Conservation (phyloP, 371 early-diverging fungal genomes). For the Mortierella sp. region DNA sequence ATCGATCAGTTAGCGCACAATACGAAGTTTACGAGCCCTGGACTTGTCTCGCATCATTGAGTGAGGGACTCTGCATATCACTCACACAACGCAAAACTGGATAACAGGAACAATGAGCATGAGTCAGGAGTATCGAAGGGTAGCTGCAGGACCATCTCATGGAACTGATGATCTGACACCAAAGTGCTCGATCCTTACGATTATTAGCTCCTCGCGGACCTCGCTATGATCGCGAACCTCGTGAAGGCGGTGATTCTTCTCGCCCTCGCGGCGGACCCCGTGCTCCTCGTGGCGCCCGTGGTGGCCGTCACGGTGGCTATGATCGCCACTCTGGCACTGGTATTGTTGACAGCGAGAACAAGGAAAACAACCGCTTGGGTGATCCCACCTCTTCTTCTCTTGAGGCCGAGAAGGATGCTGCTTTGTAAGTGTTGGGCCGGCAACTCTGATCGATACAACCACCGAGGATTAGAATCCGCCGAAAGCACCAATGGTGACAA, state of each 20-base stretch:
- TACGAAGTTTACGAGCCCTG: too few relatives aligned
- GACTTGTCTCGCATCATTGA: too few relatives aligned
- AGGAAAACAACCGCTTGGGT: slow-evolving; percentile 87
- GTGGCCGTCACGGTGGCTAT: slow-evolving; percentile 67
- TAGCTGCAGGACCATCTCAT: too few relatives aligned
- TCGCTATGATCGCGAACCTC: slow-evolving; percentile 37
- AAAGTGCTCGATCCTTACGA: not conserved
- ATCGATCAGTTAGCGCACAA: too few relatives aligned
- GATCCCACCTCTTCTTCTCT: slow-evolving; percentile 59
- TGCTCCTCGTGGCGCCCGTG: slow-evolving; percentile 56
- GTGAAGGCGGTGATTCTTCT: slow-evolving; percentile 54
- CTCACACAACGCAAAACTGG: too few relatives aligned
- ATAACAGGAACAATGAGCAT: too few relatives aligned
- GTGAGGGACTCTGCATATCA: too few relatives aligned
- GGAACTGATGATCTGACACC: too few relatives aligned
- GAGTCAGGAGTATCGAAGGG: too few relatives aligned
- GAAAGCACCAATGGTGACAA: not conserved
- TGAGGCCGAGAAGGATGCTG: slow-evolving; percentile 57
- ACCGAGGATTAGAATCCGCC: not conserved
- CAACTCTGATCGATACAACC: not conserved
- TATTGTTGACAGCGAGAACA: slow-evolving; percentile 83
- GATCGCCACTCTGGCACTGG: slow-evolving; percentile 87
- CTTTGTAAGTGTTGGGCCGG: slow-evolving; percentile 33
- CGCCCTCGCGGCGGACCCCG: slow-evolving; percentile 53
- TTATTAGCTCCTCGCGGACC: slow-evolving; percentile 43